Evolutionary conservation across 2,329 filamentous ascomycete species (phyloP), one percentile per base, ranked within the genome.

Genomic region (Trichoderma lentiforme): DNA sequence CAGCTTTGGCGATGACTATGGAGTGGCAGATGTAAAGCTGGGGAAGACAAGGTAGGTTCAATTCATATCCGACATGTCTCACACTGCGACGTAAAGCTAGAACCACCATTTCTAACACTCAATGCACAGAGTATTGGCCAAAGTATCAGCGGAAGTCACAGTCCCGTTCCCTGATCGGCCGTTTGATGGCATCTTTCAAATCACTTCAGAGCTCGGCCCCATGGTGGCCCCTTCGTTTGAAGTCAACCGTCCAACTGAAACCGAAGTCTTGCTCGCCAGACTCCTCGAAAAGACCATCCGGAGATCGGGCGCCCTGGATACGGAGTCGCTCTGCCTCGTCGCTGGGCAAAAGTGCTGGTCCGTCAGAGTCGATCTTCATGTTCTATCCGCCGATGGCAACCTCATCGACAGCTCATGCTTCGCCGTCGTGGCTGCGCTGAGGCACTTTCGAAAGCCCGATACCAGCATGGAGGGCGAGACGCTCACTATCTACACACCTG

Each of bases 171-270:
- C 92, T 68, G 95, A 98, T 83, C 92, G 95, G 74, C 95, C 95
- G 73, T 97, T 97, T 80, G 96, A 98, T 81, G 96, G 96, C 80
- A 89, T 97, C 81, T 98, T 98, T 85, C 94, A 91, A 76, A 98
- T 98, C 79, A 88, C 91, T 69, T 93, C 95, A 70, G 96, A 98
- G 81, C 89, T 99, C 77, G 94, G 92, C 74, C 94, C 95, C 63
- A 97, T 98, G 91, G 92, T 93, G 32, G 94, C 94, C 61, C 94
- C 96, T 15, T 91, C 93, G 39, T 97, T 97, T 82, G 95, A 98
- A 82, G 89, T 92, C 76, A 93, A 93, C 81, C 89, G 94, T 69
- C 92, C 92, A 62, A 95, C 92, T 74, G 93, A 97, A 77, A 88
- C 92, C 71, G 96, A 98, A 83, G 87, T 95, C 3, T 88, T 97